Evolutionary conservation across 139 green algal genomes (phyloP), one percentile per base, ranked within the genome.

Genomic region (Chara braunii): DNA sequence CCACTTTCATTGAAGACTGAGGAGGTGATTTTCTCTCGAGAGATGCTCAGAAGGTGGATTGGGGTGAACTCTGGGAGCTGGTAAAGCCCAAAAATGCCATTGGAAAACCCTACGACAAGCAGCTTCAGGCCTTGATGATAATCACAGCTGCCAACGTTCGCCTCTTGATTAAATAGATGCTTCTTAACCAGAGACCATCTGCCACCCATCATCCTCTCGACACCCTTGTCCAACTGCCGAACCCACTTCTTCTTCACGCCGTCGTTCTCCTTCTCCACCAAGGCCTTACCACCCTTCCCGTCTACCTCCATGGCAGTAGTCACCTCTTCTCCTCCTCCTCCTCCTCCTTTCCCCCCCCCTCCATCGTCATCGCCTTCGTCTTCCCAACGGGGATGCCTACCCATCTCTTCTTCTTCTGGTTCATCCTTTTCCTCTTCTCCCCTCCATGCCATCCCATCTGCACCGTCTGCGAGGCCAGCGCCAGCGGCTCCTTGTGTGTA

Each of bases 31-130:
- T 65, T 45, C 68, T 90, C 83, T 6, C 76, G 72, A 23, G 75
- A 81, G 43, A 86, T 51, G 45, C 44, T 76, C 43, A 93, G 78
- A 2, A 79, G 73, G 43, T 91, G 85, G n/a, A 81, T 28, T 1
- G 33, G 22, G 4, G 80, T 54, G 36, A 91, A 90, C 14, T 85
- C 86, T 0, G 92, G 91, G 70, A 98, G 78, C 81, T 92, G 82
- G 48, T 85, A 78, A 53, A 98, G 71, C 23, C 94, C 86, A 70
- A 98, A 96, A 33, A 94, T 55, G 52, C 92, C 92, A 35, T 78
- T 80, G 59, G 72, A 86, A 77, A 92, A 94, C 3, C 78, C 88
- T 6, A 75, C 80, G 8, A 89, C 83, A 51, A 95, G 58, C 55
- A 94, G 74, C 23, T 81, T 75, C 23, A 61, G 65, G 7, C 30